Evolutionary conservation across 1,139 yeast genomes (phyloP).

Genomic region (Blastobotrys apis): DNA sequence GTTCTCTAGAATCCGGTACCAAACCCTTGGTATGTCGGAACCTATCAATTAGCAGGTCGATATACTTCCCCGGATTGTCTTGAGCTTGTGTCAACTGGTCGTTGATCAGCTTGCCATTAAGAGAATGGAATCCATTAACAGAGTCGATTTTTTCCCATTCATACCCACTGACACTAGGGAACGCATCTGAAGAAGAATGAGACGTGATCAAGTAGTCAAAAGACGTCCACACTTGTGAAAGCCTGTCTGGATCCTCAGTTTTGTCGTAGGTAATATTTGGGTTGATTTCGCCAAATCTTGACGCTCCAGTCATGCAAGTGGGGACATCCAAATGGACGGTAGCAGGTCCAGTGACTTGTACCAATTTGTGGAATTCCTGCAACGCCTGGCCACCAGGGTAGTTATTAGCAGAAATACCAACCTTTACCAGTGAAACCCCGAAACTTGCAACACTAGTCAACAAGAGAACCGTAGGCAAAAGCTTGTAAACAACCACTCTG

Average conservation of each 20-base stretch:
- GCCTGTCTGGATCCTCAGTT: conserved; percentile 49
- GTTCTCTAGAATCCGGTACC: neutral
- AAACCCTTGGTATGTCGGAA: conserved; percentile 5
- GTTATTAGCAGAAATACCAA: conserved; percentile 63
- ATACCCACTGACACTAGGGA: conserved; percentile 25
- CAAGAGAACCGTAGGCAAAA: conserved; percentile 31
- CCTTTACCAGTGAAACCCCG: conserved; percentile 47
- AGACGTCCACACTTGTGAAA: conserved; percentile 46
- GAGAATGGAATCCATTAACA: conserved; percentile 37
- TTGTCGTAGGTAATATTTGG: conserved; percentile 59
- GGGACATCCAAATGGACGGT: conserved; percentile 71
- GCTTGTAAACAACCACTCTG: conserved; percentile 13
- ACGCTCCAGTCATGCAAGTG: conserved; percentile 84
- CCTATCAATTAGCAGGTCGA: neutral
- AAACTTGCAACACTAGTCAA: conserved; percentile 37
- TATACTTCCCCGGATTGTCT: neutral
- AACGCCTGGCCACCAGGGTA: conserved; percentile 90
- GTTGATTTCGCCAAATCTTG: conserved; percentile 60
- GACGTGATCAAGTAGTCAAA: conserved; percentile 62
- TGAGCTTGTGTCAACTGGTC: neutral
- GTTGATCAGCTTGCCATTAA: conserved; percentile 25
- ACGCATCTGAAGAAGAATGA: conserved; percentile 23
- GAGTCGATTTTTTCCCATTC: conserved; percentile 42
- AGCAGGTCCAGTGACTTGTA: conserved; percentile 25
- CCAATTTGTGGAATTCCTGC: conserved; percentile 45